Evolutionary conservation across 2,329 filamentous ascomycete genomes (phyloP).

Genomic region (Fusarium devonianum): DNA sequence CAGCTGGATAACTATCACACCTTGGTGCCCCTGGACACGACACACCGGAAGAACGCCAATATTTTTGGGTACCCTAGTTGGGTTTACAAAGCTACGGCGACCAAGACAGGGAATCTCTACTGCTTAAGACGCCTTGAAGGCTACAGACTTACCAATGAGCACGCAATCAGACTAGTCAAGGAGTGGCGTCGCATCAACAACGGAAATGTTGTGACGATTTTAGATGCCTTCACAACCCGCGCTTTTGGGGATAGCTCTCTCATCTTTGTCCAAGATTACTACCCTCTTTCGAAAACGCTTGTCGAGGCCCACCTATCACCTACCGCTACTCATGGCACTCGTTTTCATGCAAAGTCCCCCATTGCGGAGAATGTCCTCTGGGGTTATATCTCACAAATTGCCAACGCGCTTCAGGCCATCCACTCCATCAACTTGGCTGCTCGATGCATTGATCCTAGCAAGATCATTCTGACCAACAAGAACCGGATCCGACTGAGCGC

Average conservation of each 20-base stretch:
- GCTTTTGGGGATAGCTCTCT: constrained; percentile 95
- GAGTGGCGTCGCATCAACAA: constrained; percentile 88
- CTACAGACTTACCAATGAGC: constrained; percentile 87
- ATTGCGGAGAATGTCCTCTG: constrained; percentile 81
- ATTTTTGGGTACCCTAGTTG: constrained; percentile 90
- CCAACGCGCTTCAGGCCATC: constrained; percentile 85
- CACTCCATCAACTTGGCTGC: constrained; percentile 84
- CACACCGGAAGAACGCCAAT: constrained; percentile 76
- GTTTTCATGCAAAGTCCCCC: constrained; percentile 54
- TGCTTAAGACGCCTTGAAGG: constrained; percentile 86
- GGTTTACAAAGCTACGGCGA: constrained; percentile 93
- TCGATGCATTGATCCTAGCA: constrained; percentile 83
- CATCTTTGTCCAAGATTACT: constrained; percentile 92
- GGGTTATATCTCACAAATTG: constrained; percentile 91
- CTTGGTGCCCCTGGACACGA: constrained; percentile 85
- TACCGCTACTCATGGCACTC: constrained; percentile 51
- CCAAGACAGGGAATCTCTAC: constrained; percentile 88
- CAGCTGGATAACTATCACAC: constrained; percentile 90
- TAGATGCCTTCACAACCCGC: constrained; percentile 92
- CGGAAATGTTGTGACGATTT: constrained; percentile 81
- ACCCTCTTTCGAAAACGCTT: constrained; percentile 88
- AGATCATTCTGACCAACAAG: constrained; percentile 89
- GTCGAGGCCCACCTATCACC: constrained; percentile 77
- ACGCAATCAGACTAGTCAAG: constrained; percentile 84
- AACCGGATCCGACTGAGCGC: constrained; percentile 88